Conservation (phyloP, 257 asterid species). For the Nicotiana undulata region DNA sequence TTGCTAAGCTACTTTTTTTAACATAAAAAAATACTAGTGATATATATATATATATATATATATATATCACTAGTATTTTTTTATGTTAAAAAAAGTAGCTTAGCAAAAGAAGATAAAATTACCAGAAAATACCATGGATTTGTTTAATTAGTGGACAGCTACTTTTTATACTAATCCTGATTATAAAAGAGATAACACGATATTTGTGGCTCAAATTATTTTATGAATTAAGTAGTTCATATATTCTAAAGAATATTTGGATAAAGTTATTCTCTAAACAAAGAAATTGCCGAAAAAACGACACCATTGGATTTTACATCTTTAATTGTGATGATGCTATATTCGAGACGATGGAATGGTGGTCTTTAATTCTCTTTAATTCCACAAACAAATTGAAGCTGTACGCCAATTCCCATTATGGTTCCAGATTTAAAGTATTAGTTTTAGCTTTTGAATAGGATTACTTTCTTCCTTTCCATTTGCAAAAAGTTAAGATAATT, state of each 20-base stretch:
- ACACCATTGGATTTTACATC: conserved; percentile 9
- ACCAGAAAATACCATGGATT: neutral
- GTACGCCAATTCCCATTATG: conserved; percentile 2
- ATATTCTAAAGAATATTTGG: conserved; percentile 1
- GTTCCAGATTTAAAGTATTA: neutral
- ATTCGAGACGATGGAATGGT: conserved; percentile 4
- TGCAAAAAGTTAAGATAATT: neutral
- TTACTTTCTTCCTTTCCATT: neutral
- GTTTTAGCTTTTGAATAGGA: neutral
- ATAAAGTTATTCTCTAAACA: neutral
- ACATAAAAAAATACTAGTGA: too few species aligned
- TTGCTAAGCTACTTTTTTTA: too few species aligned
- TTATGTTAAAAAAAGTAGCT: neutral
- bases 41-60: too few species aligned
- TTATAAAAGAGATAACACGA: neutral
- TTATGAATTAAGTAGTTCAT: neutral
- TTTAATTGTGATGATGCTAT: conserved; percentile 5
- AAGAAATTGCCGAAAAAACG: neutral
- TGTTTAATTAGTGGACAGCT: neutral
- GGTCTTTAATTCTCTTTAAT: conserved; percentile 1
- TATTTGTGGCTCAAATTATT: neutral
- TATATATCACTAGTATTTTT: neutral
- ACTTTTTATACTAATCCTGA: neutral
- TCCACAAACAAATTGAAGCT: neutral
- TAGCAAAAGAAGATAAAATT: conserved; percentile 1